Conservation (phyloP, 2,329 filamentous ascomycete species). For the Beauveria medogensis region DNA sequence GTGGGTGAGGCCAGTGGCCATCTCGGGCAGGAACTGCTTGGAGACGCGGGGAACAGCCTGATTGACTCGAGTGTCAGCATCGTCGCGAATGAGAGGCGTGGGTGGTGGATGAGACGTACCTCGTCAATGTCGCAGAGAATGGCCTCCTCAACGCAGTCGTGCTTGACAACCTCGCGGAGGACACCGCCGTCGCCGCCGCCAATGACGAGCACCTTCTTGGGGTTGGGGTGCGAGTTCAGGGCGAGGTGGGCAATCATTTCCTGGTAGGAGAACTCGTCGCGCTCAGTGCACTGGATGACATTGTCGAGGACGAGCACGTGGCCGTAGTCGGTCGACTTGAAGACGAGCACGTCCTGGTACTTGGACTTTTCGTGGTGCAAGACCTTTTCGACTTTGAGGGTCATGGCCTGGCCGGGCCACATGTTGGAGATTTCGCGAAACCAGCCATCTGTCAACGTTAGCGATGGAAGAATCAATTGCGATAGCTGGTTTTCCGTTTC, state of each 20-base stretch:
- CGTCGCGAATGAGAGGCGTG: neutral
- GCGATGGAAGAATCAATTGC: slow-evolving; percentile 11
- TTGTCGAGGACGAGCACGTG: slow-evolving; percentile 96
- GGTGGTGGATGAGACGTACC: slow-evolving; percentile 26
- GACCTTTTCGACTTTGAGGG: slow-evolving; percentile 93
- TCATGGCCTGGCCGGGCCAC: slow-evolving; percentile 99
- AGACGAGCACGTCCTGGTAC: slow-evolving; percentile 98
- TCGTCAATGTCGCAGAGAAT: slow-evolving; percentile 98
- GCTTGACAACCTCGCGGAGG: slow-evolving; percentile 97
- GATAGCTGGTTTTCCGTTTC: neutral
- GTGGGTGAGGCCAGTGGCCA: slow-evolving; percentile 89
- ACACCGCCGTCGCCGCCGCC: slow-evolving; percentile 96
- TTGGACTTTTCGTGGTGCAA: slow-evolving; percentile 98
- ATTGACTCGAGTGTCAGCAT: neutral
- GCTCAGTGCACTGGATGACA: slow-evolving; percentile 97
- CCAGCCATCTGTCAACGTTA: slow-evolving; percentile 74
- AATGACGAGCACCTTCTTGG: slow-evolving; percentile 97
- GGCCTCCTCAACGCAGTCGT: slow-evolving; percentile 92
- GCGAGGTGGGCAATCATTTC: slow-evolving; percentile 99
- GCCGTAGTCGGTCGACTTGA: slow-evolving; percentile 95
- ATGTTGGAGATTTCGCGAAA: slow-evolving; percentile 98
- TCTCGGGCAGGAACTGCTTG: slow-evolving; percentile 93
- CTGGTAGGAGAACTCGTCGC: slow-evolving; percentile 98
- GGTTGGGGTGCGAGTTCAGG: slow-evolving; percentile 97
- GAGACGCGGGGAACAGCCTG: slow-evolving; percentile 91